Evolutionary conservation across 768 basidiomycete genomes (phyloP).

Genomic region (Panaeolus cyanescens): DNA sequence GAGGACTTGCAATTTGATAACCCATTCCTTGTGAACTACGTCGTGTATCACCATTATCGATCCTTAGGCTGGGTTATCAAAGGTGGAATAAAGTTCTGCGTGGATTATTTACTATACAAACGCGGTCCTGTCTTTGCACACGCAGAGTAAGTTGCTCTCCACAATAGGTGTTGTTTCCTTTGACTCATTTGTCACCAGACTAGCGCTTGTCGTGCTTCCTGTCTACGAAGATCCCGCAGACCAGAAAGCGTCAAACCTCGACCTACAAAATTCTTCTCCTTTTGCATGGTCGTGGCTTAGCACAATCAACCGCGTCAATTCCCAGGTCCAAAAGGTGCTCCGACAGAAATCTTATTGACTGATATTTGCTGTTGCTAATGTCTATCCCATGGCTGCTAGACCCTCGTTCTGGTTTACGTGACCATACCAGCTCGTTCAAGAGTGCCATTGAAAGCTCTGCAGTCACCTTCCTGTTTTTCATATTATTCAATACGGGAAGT

Average conservation of each 20-base stretch:
- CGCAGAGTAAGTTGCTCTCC: constrained; percentile 72
- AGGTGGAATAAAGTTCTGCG: constrained; percentile 95
- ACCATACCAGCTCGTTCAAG: constrained; percentile 83
- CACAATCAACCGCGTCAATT: constrained; percentile 95
- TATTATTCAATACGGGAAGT: constrained; percentile 87
- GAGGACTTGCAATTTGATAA: constrained; percentile 70
- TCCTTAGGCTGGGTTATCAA: constrained; percentile 98
- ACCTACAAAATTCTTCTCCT: constrained; percentile 65
- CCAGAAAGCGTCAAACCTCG: constrained; percentile 60
- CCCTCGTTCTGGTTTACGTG: constrained; percentile 87
- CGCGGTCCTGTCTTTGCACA: constrained; percentile 94
- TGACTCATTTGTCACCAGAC: constrained; percentile 49
- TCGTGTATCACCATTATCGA: constrained; percentile 91
- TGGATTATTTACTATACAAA: constrained; percentile 92
- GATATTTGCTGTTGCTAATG: not conserved
- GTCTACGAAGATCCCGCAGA: constrained; percentile 86
- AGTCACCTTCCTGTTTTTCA: constrained; percentile 72
- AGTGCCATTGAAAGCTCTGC: constrained; percentile 49
- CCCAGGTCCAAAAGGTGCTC: constrained; percentile 91
- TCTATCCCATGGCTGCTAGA: constrained; percentile 46
- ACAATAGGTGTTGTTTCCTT: not conserved
- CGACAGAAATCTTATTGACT: too few species aligned
- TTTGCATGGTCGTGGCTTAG: constrained; percentile 96
- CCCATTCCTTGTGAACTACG: constrained; percentile 89
- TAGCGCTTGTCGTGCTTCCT: constrained; percentile 88